Conservation (phyloP, 106 monocot species). For the Acorus gramineus region DNA sequence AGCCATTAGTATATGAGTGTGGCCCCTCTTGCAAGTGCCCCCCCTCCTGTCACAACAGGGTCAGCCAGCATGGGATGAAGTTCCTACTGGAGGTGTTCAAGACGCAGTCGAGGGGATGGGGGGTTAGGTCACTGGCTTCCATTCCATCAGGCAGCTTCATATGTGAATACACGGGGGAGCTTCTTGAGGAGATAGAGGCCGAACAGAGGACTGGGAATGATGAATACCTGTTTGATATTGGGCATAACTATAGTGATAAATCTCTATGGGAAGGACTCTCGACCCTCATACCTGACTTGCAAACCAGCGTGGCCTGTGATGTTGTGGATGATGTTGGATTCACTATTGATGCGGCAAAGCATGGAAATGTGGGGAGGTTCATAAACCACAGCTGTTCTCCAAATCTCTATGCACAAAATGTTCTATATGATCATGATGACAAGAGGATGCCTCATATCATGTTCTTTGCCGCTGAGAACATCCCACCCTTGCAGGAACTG, state of each 20-base stretch:
- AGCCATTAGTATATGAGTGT: conserved; percentile 1
- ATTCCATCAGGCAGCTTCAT: too few relatives aligned
- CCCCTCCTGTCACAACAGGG: too few relatives aligned
- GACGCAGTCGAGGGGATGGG: too few relatives aligned
- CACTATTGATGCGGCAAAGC: conserved; percentile 81
- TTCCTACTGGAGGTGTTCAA: too few relatives aligned
- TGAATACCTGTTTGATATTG: too few relatives aligned
- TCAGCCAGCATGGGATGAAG: too few relatives aligned
- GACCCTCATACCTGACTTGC: conserved; percentile 12
- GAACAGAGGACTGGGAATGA: too few relatives aligned
- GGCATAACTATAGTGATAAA: too few relatives aligned
- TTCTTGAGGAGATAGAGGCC: too few relatives aligned
- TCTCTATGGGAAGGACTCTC: too few relatives aligned
- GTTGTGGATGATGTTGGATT: conserved; percentile 10
- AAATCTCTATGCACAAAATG: conserved; percentile 86
- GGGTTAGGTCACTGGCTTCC: too few relatives aligned
- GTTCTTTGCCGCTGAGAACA: conserved; percentile 90
- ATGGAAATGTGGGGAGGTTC: conserved; percentile 83
- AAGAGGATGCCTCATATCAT: conserved; percentile 80
- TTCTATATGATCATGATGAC: conserved; percentile 83
- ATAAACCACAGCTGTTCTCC: conserved; percentile 95
- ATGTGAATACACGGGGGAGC: too few relatives aligned
- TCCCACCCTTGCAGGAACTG: conserved; percentile 75
- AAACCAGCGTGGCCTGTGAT: background rate
- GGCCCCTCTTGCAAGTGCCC: background rate